Conservation (phyloP, 2,329 filamentous ascomycete species). For the Verticillium klebahnii region DNA sequence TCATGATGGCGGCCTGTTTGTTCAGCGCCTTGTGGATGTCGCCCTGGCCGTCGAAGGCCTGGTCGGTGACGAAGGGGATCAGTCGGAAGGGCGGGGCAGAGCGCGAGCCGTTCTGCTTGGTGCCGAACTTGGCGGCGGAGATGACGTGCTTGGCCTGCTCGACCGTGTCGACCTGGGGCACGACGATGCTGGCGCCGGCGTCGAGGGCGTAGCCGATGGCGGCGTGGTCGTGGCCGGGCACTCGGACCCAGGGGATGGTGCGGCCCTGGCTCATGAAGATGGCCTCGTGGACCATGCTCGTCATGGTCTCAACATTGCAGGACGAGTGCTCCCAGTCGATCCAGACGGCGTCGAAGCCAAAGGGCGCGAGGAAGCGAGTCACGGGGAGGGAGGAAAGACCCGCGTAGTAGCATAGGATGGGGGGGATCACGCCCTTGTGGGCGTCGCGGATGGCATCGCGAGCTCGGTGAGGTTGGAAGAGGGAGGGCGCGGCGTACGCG, state of each 20-base stretch:
- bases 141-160: conserved; percentile 37
- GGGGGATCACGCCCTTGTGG: conserved; percentile 38
- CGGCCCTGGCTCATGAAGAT: conserved; percentile 40
- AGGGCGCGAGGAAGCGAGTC: conserved; percentile 33
- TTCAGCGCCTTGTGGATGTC: conserved; percentile 35
- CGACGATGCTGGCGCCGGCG: conserved; percentile 40
- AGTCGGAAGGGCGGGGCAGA: conserved; percentile 40
- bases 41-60: conserved; percentile 20
- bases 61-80: conserved; percentile 34
- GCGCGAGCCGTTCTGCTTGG: conserved; percentile 31
- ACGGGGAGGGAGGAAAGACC: conserved; percentile 33
- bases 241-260: conserved; percentile 39
- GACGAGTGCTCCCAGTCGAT: conserved; percentile 45
- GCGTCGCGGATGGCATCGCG: conserved; percentile 41
- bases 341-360: conserved; percentile 38
- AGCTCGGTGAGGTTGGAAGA: conserved; percentile 40
- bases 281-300: conserved; percentile 39
- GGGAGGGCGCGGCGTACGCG: conserved; percentile 36
- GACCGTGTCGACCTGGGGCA: conserved; percentile 44
- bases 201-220: conserved; percentile 42
- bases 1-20: conserved; percentile 41
- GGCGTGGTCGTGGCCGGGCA: conserved; percentile 42
- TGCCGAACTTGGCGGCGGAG: conserved; percentile 38
- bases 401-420: conserved; percentile 36
- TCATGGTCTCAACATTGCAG: conserved; percentile 45